Evolutionary conservation across 441 rosid genomes (phyloP), one percentile per base, ranked within the genome.

Genomic region (Gossypium schwendimanii): DNA sequence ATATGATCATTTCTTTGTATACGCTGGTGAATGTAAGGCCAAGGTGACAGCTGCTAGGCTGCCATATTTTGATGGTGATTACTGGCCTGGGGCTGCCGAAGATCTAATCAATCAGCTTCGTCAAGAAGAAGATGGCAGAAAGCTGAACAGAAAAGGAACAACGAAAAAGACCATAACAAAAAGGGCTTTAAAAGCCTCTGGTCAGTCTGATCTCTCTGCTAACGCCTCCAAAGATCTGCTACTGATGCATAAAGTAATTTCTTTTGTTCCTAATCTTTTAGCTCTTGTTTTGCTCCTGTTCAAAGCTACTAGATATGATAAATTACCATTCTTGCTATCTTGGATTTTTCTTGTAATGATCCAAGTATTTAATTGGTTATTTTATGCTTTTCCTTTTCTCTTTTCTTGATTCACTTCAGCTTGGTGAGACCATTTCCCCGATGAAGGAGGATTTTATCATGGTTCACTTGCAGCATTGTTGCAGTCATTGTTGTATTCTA

Each of bases 81-180:
- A 96, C 83, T 96, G 98, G 99, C 98, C 99, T 70, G 99, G 97
- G 78, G 98, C 99, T 64, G 99, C 99, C 0, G 99, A 96, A 85
- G 98, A 96, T 80, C 83, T 96, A 67, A 92, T 96, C 73, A 82
- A 88, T 86, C 98, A 92, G 84, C 85, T 96, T 79, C 90, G 90
- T 65, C 98, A 96, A 86, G 98, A 96, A 74, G 98, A 93, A 81
- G 98, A 96, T 80, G 97, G 97, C 69, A 89, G 90, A 84, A 96
- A 91, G 82, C 93, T 87, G 50, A 96, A 89, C 77, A 92, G 88
- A 84, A 93, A 92, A 81, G 98, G 98, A 77, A 81, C 88, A 31
- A 87, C 86, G 8, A 93, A 96, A 80, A 91, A 91, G 82, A 84
- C 90, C 60, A 84, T 92, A 65, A 90, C 99, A 49, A 96, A 96